These are phyloP conservation scores for Pulchroboletus neoregius DNA, from an alignment of 1,284 basidiomycete species.

Conservation along the genomic window DNA sequence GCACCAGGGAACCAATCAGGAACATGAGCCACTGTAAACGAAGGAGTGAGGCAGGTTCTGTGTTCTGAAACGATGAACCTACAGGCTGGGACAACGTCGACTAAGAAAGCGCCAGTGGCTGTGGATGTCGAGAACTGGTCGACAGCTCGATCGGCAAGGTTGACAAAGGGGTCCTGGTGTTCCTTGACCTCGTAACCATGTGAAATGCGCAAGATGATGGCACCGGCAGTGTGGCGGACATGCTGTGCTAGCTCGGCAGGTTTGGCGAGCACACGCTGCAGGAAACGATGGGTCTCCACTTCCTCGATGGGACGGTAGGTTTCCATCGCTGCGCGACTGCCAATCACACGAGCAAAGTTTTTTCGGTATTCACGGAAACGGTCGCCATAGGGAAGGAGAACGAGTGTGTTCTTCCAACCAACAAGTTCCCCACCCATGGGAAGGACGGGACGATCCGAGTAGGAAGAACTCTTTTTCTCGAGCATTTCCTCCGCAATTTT, in stretches of 20 bases:
- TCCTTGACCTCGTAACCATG: slow-evolving; percentile 61
- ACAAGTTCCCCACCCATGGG: slow-evolving; percentile 62
- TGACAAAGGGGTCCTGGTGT: slow-evolving; percentile 53
- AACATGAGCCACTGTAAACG: slow-evolving; percentile 48
- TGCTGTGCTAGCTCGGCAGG: slow-evolving; percentile 52
- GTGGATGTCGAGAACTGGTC: slow-evolving; percentile 57
- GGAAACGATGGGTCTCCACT: slow-evolving; percentile 51
- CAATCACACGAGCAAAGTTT: slow-evolving; percentile 55
- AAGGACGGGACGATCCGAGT: slow-evolving; percentile 61
- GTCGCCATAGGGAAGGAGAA: slow-evolving; percentile 58
- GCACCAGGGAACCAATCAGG: slow-evolving; percentile 66
- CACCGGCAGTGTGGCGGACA: slow-evolving; percentile 55
- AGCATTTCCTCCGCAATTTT: slow-evolving; percentile 55
- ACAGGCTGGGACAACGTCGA: slow-evolving; percentile 56
- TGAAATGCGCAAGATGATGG: slow-evolving; percentile 56
- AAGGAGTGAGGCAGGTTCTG: slow-evolving; percentile 1
- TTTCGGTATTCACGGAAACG: slow-evolving; percentile 60
- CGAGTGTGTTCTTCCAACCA: slow-evolving; percentile 63
- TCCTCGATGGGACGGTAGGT: slow-evolving; percentile 49
- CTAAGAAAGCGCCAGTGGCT: slow-evolving; percentile 54
- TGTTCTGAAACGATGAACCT: slow-evolving; percentile 23
- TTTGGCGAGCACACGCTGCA: slow-evolving; percentile 50
- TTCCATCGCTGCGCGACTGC: slow-evolving; percentile 47
- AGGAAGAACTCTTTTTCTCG: slow-evolving; percentile 64
- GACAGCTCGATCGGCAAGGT: slow-evolving; percentile 52